Evolutionary conservation across 768 basidiomycete genomes (phyloP).

Genomic region (Phanerodontia chrysosporium): DNA sequence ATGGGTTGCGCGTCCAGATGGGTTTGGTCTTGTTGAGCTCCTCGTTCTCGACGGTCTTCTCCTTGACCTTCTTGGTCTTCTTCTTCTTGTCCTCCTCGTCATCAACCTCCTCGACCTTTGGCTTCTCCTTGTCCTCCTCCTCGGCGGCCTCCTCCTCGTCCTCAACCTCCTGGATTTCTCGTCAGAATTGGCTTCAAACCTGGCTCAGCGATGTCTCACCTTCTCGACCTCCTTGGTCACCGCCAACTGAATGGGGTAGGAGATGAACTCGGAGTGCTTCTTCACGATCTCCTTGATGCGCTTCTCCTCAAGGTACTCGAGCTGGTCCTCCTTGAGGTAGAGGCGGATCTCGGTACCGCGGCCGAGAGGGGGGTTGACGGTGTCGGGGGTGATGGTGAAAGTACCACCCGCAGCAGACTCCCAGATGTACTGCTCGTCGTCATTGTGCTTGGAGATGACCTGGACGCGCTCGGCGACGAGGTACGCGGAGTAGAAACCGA

Average conservation of each 20-base stretch:
- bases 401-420: conserved; percentile 99
- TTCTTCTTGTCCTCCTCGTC: conserved; percentile 72
- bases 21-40: conserved; percentile 99
- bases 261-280: conserved; percentile 99
- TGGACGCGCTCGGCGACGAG: conserved; percentile 98
- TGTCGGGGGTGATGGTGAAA: conserved; percentile 97
- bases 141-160: conserved; percentile 63
- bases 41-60: conserved; percentile 83
- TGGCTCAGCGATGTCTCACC: conserved; percentile 42
- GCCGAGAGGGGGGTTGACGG: conserved; percentile 82
- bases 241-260: conserved; percentile 97
- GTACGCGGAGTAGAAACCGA: conserved; percentile 99
- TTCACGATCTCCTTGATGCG: conserved; percentile 99
- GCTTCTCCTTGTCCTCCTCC: conserved; percentile 77
- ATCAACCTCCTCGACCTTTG: conserved; percentile 68
- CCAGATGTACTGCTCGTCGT: conserved; percentile 99
- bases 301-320: conserved; percentile 99
- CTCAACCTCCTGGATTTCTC: conserved; percentile 67
- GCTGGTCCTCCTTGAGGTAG: conserved; percentile 96
- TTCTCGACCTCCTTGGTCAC: conserved; percentile 99
- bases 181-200: neutral
- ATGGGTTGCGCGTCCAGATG: conserved; percentile 98
- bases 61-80: conserved; percentile 83
- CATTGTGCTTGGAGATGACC: conserved; percentile 99
- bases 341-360: conserved; percentile 93